phyloP scores from a whole-genome alignment of 192 early-diverging fungal genomes.

The Coemansia sp. region DNA sequence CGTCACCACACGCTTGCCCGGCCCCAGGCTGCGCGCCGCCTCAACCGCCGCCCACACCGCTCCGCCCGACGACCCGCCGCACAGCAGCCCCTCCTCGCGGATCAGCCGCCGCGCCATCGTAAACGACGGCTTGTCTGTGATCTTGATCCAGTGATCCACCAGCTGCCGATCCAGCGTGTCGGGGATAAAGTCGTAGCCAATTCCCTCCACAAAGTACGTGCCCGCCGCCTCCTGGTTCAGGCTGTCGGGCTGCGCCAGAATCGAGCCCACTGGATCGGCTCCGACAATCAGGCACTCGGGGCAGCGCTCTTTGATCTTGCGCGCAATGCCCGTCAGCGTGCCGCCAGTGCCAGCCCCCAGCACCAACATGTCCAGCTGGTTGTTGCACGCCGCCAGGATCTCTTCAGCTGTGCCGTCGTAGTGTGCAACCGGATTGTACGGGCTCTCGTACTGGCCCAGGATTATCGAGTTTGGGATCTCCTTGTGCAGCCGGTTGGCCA shows the following conservation, averaged over 20 bases:
- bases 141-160: constrained; percentile 96
- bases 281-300: constrained; percentile 84
- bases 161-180: constrained; percentile 79
- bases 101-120: constrained; percentile 94
- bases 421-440: constrained; percentile 97
- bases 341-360: constrained; percentile 95
- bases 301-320: constrained; percentile 92
- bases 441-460: constrained; percentile 95
- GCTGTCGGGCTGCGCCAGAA: constrained; percentile 83
- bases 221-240: constrained; percentile 69
- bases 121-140: constrained; percentile 94
- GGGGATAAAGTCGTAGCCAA: constrained; percentile 99
- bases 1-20: constrained; percentile 90
- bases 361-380: constrained; percentile 95
- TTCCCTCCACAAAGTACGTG: constrained; percentile 94
- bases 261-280: constrained; percentile 93
- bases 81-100: constrained; percentile 93
- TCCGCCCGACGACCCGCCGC: constrained; percentile 94
- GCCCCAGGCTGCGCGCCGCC: constrained; percentile 79
- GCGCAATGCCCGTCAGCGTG: constrained; percentile 92
- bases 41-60: constrained; percentile 86
- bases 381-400: constrained; percentile 75
- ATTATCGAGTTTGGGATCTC: constrained; percentile 97
- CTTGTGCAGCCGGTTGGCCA: constrained; percentile 88
- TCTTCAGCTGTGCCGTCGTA: constrained; percentile 92